Evolutionary conservation across 148 eudicot genomes (phyloP), one percentile per base, ranked within the genome.

Genomic region (Oxyria digyna): DNA sequence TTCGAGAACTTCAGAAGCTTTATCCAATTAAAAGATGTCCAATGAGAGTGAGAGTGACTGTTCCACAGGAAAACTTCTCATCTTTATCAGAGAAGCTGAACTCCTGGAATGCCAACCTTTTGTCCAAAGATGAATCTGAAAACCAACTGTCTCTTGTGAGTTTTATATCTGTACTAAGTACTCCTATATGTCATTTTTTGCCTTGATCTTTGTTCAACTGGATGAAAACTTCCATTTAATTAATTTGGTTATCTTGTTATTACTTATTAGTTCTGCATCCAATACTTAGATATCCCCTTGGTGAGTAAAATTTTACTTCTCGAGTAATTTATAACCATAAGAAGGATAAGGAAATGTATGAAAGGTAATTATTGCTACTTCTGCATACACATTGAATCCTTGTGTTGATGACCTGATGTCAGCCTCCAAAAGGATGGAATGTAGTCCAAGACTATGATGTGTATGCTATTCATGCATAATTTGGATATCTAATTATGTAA

Each of bases 1-100:
- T 91, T 32, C 93, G 85, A 8, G 84, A 89, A 82, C 97, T 91
- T 81, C 96, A 89, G 67, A 83, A 87, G 76, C 88, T 79, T 54
- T 93, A 73, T 72, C 98, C 98, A 29, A 90, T 93, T 29, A 89
- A 90, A 78, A 73, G 96, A 62, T 82, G 91, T 69, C 98, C 96
- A 17, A 93, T 93, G 97, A 87, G 91, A 72, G 74, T 89, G 37
- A 70, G 96, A 67, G 38, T 93, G 42, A 78, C 74, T 48, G 78
- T 87, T 55, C 80, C 85, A n/a, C 78, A 73, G 43, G 72, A 83
- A 48, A 85, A 74, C 67, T 74, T 64, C 8, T 62, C 84, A 32
- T 79, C 87, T 57, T 74, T 94, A 42, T 35, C 74, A 68, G 97
- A 85, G 80, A 88, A 90, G 77, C 76, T 94, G 40, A 83, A 69